phyloP scores from a whole-genome alignment of 2,329 filamentous ascomycete genomes.

The Pseudogymnoascus sp. region DNA sequence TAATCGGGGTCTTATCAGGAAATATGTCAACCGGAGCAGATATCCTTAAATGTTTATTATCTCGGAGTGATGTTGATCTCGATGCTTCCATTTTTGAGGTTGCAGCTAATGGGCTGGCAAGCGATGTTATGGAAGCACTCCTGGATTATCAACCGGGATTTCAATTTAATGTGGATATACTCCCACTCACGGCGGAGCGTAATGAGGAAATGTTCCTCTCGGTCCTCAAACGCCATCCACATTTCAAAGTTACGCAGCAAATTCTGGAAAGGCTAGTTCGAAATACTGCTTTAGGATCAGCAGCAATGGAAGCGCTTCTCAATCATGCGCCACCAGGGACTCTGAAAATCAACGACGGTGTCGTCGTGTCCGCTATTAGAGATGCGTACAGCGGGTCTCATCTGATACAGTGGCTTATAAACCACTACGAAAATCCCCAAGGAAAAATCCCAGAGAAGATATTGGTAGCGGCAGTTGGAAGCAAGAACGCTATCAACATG shows the following conservation, averaged over 20 bases:
- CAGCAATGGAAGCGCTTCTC: not conserved
- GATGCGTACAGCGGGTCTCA: not conserved
- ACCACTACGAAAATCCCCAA: not conserved
- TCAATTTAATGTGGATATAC: not conserved
- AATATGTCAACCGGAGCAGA: not conserved
- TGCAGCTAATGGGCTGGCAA: not conserved
- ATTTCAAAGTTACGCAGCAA: not conserved
- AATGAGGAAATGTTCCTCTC: not conserved
- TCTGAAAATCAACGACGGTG: not conserved
- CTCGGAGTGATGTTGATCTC: not conserved
- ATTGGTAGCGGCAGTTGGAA: not conserved
- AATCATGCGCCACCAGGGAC: not conserved
- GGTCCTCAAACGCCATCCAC: not conserved
- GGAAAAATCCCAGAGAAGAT: not conserved
- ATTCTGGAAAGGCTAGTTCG: not conserved
- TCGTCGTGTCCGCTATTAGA: not conserved
- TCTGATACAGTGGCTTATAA: not conserved
- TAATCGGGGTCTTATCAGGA: not conserved
- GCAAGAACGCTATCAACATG: not conserved
- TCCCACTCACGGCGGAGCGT: not conserved
- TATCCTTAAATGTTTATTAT: not conserved
- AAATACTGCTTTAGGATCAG: not conserved
- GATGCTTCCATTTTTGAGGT: not conserved
- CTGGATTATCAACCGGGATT: not conserved
- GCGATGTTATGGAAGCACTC: not conserved